These are phyloP conservation scores for Metrosideros polymorpha DNA, from an alignment of 441 rosid species.

Conservation along the genomic window DNA sequence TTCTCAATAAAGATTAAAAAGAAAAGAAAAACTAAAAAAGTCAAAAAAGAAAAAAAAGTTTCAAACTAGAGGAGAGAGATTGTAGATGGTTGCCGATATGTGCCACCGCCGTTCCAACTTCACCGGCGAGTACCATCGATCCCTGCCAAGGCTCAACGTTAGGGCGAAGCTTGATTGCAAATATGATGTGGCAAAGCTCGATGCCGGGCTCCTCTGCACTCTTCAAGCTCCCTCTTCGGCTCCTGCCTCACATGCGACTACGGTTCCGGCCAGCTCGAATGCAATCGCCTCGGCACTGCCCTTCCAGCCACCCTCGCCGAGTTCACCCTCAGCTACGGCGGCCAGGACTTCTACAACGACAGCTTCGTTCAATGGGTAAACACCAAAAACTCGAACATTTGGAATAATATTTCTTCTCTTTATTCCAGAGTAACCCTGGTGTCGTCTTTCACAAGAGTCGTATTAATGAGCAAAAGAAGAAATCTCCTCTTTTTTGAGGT, in stretches of 20 bases:
- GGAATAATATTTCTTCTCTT: too few species aligned
- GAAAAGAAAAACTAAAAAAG: too few species aligned
- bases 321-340: neutral
- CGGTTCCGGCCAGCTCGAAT: neutral
- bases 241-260: fast-evolving
- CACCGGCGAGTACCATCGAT: neutral
- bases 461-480: neutral
- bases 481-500: neutral
- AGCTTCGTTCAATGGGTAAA: too few species aligned
- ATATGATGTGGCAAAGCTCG: neutral
- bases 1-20: too few species aligned
- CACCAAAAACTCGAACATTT: too few species aligned
- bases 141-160: neutral
- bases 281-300: fast-evolving
- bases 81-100: neutral
- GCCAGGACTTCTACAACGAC: too few species aligned
- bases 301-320: neutral
- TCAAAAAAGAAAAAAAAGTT: neutral
- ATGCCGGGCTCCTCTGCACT: too few species aligned
- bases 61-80: neutral
- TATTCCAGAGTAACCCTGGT: neutral
- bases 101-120: fast-evolving
- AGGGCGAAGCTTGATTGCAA: neutral
- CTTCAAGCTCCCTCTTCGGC: neutral
- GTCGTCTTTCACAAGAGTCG: neutral